phyloP scores from a whole-genome alignment of 306 rosid genomes.

The Psophocarpus tetragonolobus region DNA sequence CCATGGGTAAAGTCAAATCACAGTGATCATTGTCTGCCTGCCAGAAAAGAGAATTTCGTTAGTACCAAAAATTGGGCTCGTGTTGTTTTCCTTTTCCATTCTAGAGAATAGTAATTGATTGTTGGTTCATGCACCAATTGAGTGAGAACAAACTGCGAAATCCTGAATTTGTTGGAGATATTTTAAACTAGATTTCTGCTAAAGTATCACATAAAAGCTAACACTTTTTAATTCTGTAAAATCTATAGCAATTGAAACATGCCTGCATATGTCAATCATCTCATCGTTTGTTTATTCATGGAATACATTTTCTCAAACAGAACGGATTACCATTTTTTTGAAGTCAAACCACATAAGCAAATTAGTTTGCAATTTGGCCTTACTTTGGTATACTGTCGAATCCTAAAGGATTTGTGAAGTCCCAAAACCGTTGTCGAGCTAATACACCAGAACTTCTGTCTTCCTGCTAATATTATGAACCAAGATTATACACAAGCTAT shows the following conservation, averaged over 20 bases:
- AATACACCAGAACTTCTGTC: conserved; percentile 35
- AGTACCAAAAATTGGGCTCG: not conserved
- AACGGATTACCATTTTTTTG: not conserved
- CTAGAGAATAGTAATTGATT: not conserved
- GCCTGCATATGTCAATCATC: conserved; percentile 3
- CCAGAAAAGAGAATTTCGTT: not conserved
- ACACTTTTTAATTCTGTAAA: not conserved
- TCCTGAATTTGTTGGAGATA: not conserved
- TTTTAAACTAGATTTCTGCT: not conserved
- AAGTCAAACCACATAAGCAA: not conserved
- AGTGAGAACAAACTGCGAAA: not conserved
- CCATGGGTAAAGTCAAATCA: too few relatives aligned
- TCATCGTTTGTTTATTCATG: not conserved
- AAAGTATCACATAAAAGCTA: not conserved
- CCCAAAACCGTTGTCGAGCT: conserved; percentile 31
- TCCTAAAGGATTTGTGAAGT: conserved; percentile 31
- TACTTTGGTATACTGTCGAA: conserved; percentile 45
- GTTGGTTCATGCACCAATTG: not conserved
- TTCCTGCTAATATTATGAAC: conserved; percentile 45
- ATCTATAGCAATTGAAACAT: not conserved
- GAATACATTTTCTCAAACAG: not conserved
- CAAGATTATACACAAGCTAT: not conserved
- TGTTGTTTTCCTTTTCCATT: conserved; percentile 16
- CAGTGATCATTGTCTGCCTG: not conserved
- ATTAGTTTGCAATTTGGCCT: conserved; percentile 8